Evolutionary conservation across 495 filamentous ascomycete genomes (phyloP).

Genomic region (Pseudevernia furfuracea): DNA sequence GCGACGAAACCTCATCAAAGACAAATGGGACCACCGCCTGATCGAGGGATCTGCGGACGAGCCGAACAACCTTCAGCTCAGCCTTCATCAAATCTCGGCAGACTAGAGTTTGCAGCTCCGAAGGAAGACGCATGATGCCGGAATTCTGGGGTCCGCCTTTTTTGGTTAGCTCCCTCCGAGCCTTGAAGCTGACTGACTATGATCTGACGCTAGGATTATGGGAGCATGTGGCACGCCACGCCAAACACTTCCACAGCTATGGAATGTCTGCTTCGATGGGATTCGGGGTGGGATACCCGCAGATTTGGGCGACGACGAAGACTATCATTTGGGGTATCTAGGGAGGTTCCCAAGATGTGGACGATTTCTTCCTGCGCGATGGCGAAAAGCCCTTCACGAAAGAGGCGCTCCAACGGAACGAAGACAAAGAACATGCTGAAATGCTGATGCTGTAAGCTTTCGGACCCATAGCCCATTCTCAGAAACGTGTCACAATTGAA

Average conservation of each 20-base stretch:
- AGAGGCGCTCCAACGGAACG: neutral
- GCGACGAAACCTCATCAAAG: no score
- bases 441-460: neutral
- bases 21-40: no score
- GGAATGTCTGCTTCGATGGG: neutral
- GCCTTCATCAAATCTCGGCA: no score
- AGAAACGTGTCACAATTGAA: neutral
- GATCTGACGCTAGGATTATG: neutral
- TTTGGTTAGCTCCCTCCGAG: no score
- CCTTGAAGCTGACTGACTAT: neutral
- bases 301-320: neutral
- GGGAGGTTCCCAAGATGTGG: no score
- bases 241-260: neutral
- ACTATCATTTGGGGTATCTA: no score
- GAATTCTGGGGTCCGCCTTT: no score
- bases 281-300: neutral
- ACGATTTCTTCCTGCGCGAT: neutral
- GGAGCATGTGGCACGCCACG: neutral
- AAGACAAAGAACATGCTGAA: neutral
- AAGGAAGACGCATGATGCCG: no score
- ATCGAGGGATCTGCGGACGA: no score
- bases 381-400: neutral
- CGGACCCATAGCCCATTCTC: neutral
- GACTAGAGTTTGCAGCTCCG: no score
- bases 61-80: no score